Percentiles rank a stretch among this genome's conserved stretches.
Conservation (phyloP, 2,329 filamentous ascomycete genomes). For the Ophiostoma perfectum region DNA sequence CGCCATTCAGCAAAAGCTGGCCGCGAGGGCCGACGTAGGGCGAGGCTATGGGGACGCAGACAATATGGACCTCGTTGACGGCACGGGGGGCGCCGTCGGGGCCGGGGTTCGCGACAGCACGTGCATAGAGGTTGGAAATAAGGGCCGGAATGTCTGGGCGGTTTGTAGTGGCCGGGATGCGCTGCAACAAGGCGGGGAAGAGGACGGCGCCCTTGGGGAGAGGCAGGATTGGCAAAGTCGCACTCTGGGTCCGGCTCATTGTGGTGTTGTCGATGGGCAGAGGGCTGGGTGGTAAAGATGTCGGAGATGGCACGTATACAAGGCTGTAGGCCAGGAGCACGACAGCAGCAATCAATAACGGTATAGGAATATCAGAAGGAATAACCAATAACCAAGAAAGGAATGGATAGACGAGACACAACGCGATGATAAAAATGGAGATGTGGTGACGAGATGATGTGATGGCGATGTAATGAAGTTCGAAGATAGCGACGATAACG, state of each 20-base stretch:
- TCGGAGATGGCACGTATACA: no score
- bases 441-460: background rate
- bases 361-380: no score
- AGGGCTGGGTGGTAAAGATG: background rate
- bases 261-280: background rate
- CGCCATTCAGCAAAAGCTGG: slow-evolving; percentile 66
- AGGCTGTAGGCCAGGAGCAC: no score
- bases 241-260: slow-evolving; percentile 38
- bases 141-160: slow-evolving; percentile 85
- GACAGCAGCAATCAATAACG: no score
- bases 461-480: background rate
- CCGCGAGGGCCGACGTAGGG: slow-evolving; percentile 68
- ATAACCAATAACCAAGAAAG: background rate
- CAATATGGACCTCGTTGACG: slow-evolving; percentile 67
- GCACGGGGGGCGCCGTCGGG: slow-evolving; percentile 56
- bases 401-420: background rate
- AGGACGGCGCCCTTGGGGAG: slow-evolving; percentile 76
- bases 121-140: slow-evolving; percentile 77
- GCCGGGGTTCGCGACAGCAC: slow-evolving; percentile 44
- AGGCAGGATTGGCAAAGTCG: slow-evolving; percentile 69
- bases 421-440: background rate
- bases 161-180: slow-evolving; percentile 71
- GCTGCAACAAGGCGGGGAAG: slow-evolving; percentile 76
- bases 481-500: background rate
- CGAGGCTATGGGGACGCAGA: slow-evolving; percentile 79